Evolutionary conservation across 2,329 filamentous ascomycete genomes (phyloP), one percentile per base, ranked within the genome.

Genomic region (Alternaria sp.): DNA sequence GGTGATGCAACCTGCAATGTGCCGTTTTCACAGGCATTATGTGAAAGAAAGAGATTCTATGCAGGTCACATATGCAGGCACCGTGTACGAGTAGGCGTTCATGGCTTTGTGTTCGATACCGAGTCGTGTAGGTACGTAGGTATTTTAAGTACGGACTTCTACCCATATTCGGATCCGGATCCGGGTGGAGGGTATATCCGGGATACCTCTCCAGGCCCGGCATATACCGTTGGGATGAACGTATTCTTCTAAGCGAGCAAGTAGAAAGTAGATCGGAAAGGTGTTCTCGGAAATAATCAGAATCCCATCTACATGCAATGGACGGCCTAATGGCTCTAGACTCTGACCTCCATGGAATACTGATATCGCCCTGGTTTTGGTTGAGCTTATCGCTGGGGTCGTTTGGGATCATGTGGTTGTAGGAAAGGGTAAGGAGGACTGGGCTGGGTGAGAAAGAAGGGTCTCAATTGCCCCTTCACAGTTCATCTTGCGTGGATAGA

Each of bases 41-140:
- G 14, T n/a, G 20, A 32, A 50, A 36, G 46, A 38, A 36, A 11
- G 20, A n/a, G 12, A 36, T 50, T 50, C 46, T 36, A 38, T 50
- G 46, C 54, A 49, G 49, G n/a, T 54, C 27, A 14, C 40, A 58
- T 58, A 54, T 58, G 59, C 59, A 62, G 59, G 59, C 54, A 62
- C 59, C 54, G 20, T 22, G 20, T n/a, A 40, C 20, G 46, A 50
- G 30, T 50, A 50, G 46, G 32, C 16, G 32, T 50, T 50, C 20
- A 18, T 50, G 46, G 32, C 30, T 27, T 50, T 50, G 46, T 38
- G 46, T 25, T 27, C 20, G 9, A 50, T 38, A 7, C 30, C 46
- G 46, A 50, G 46, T 50, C 46, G 46, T 34, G 32, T 18, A 27
- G 16, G 12, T 27, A 36, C 40, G 4, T 10, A 12, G 28, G 28